phyloP scores from a whole-genome alignment of 2,329 filamentous ascomycete species.

The Eutypella sp. region DNA sequence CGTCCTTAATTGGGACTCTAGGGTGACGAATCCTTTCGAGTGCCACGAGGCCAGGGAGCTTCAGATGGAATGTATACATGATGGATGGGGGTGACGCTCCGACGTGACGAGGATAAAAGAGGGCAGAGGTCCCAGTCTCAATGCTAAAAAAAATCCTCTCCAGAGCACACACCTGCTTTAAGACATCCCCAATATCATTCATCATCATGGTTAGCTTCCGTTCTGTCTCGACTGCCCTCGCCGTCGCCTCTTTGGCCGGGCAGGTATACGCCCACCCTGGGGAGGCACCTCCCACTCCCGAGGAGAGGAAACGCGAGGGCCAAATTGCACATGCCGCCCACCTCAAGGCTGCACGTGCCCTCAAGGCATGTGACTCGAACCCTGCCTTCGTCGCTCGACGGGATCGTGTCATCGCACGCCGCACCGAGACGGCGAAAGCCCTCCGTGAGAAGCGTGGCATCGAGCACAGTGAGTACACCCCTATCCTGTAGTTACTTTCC shows the following conservation, averaged over 20 bases:
- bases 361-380: slow-evolving; percentile 30
- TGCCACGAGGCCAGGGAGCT: too few relatives aligned
- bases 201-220: slow-evolving; percentile 21
- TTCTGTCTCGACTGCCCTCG: slow-evolving; percentile 19
- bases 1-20: neutral
- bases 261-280: slow-evolving; percentile 33
- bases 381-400: slow-evolving; percentile 32
- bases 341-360: slow-evolving; percentile 29
- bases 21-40: too few relatives aligned
- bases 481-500: slow-evolving; percentile 1
- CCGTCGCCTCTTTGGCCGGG: slow-evolving; percentile 16
- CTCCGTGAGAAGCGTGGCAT: slow-evolving; percentile 32
- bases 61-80: too few relatives aligned
- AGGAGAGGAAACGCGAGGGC: slow-evolving; percentile 25
- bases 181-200: neutral
- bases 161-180: neutral
- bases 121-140: neutral
- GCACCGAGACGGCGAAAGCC: slow-evolving; percentile 29
- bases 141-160: neutral
- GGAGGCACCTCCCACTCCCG: slow-evolving; percentile 25
- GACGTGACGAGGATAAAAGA: too few relatives aligned
- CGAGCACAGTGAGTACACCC: slow-evolving; percentile 13
- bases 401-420: slow-evolving; percentile 31
- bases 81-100: too few relatives aligned
- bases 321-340: slow-evolving; percentile 28